Percentiles rank a stretch among this genome's conserved stretches.
Conservation (phyloP, 2,329 filamentous ascomycete genomes). For the Fusarium nanum region DNA sequence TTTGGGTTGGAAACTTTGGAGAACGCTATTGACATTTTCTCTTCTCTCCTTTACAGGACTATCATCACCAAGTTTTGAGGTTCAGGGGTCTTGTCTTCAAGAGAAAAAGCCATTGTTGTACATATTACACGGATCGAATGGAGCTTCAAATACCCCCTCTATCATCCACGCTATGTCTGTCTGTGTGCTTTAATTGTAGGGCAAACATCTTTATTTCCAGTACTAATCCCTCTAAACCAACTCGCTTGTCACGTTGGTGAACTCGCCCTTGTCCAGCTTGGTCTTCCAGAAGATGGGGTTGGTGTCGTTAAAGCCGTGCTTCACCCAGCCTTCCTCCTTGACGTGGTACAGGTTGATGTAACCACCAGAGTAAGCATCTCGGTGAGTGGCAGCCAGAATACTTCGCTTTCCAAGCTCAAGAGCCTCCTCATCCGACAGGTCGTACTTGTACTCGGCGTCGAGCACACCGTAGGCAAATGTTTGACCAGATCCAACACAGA, state of each 20-base stretch:
- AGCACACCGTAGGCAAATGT: slow-evolving; percentile 99
- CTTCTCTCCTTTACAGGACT: neutral
- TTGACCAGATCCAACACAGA: slow-evolving; percentile 98
- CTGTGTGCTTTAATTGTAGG: slow-evolving; percentile 8
- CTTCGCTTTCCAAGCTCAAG: slow-evolving; percentile 90
- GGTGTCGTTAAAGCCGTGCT: slow-evolving; percentile 97
- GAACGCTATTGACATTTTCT: slow-evolving; percentile 29
- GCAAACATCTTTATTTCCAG: slow-evolving; percentile 14
- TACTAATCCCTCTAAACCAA: slow-evolving; percentile 60
- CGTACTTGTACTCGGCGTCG: slow-evolving; percentile 93
- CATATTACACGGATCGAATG: slow-evolving; percentile 44
- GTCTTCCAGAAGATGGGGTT: slow-evolving; percentile 99
- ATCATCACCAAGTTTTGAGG: slow-evolving; percentile 12
- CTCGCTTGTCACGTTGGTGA: slow-evolving; percentile 90
- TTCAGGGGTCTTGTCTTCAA: slow-evolving; percentile 19
- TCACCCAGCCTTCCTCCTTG: slow-evolving; percentile 98
- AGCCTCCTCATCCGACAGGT: slow-evolving; percentile 86
- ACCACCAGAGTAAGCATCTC: slow-evolving; percentile 98
- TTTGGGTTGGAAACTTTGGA: slow-evolving; percentile 1
- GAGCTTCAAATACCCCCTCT: slow-evolving; percentile 25
- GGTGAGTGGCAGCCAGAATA: slow-evolving; percentile 95
- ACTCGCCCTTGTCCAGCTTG: slow-evolving; percentile 98
- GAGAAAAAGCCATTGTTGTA: slow-evolving; percentile 48
- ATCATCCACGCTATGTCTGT: slow-evolving; percentile 27
- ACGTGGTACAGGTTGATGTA: slow-evolving; percentile 99